These are phyloP conservation scores for Nakaseomyces delphensis DNA, from an alignment of 1,139 yeast species.

Conservation along the genomic window DNA sequence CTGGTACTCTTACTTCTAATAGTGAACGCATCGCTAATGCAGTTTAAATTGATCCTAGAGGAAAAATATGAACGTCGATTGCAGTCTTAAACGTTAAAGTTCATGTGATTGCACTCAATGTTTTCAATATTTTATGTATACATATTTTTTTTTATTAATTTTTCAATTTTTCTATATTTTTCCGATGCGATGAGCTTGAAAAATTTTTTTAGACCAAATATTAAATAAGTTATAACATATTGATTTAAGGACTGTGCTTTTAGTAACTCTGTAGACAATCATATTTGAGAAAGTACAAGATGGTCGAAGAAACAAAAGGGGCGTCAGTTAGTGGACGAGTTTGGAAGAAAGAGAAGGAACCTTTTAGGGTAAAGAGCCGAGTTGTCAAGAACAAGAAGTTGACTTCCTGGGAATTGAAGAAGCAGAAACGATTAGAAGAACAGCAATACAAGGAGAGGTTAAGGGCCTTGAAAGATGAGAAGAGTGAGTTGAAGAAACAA, in stretches of 20 bases:
- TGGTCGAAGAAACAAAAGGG: conserved; percentile 31
- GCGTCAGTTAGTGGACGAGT: conserved; percentile 45
- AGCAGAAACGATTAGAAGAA: conserved; percentile 35
- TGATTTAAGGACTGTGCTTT: too few species aligned
- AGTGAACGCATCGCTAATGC: not conserved
- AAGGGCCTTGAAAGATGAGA: conserved; percentile 53
- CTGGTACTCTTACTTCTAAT: not conserved
- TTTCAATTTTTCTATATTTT: not conserved
- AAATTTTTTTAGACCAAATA: not conserved
- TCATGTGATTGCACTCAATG: too few species aligned
- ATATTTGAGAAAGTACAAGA: too few species aligned
- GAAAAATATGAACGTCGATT: too few species aligned
- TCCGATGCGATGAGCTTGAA: conserved; percentile 4
- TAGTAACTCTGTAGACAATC: too few species aligned
- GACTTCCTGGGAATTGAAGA: conserved; percentile 34
- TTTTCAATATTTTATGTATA: too few species aligned
- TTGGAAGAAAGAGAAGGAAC: conserved; percentile 49
- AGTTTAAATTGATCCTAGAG: too few species aligned
- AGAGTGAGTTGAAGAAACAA: conserved; percentile 43
- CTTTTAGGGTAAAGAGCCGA: conserved; percentile 34
- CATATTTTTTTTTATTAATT: not conserved
- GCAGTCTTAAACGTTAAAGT: too few species aligned
- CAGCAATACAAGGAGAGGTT: conserved; percentile 37
- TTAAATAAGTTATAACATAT: too few species aligned
- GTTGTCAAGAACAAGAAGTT: conserved; percentile 31